These are phyloP conservation scores for Rhizomucor miehei DNA, from an alignment of 371 early-diverging fungal genomes.

Conservation along the genomic window DNA sequence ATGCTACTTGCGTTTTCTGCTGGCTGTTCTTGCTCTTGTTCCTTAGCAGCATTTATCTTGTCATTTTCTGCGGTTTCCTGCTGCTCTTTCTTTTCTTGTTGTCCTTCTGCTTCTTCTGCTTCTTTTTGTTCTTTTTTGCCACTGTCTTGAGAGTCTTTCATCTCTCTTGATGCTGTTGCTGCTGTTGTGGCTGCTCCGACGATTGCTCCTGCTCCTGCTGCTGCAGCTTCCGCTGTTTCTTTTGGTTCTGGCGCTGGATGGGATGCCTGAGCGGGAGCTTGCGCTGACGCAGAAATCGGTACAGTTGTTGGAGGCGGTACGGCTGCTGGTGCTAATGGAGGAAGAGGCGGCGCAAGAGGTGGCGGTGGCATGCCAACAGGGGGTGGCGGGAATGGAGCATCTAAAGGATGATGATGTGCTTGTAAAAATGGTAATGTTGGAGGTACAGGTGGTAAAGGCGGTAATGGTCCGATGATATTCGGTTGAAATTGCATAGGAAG, in stretches of 20 bases:
- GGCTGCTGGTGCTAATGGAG: not conserved
- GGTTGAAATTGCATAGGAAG: not conserved
- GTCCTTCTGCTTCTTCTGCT: not conserved
- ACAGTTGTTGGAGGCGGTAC: slow-evolving; percentile 1
- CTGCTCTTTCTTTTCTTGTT: not conserved
- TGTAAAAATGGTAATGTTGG: not conserved
- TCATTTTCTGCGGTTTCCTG: not conserved
- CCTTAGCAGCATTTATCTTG: not conserved
- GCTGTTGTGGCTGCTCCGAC: not conserved
- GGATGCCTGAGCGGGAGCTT: not conserved
- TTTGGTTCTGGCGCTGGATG: not conserved
- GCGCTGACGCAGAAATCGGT: not conserved
- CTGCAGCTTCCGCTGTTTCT: not conserved
- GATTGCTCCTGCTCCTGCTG: not conserved
- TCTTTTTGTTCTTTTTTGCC: not conserved
- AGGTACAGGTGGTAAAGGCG: not conserved
- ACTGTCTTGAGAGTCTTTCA: not conserved
- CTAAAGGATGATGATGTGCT: too few relatives aligned
- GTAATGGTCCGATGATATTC: not conserved
- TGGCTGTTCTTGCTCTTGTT: not conserved
- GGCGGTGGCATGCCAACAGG: not conserved
- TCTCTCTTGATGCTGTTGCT: slow-evolving; percentile 1
- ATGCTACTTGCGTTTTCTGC: not conserved
- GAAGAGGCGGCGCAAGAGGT: not conserved
- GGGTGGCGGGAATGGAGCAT: too few relatives aligned